phyloP scores from a whole-genome alignment of 1,139 yeast genomes.

The Groenewaldozyma auringiensis region DNA sequence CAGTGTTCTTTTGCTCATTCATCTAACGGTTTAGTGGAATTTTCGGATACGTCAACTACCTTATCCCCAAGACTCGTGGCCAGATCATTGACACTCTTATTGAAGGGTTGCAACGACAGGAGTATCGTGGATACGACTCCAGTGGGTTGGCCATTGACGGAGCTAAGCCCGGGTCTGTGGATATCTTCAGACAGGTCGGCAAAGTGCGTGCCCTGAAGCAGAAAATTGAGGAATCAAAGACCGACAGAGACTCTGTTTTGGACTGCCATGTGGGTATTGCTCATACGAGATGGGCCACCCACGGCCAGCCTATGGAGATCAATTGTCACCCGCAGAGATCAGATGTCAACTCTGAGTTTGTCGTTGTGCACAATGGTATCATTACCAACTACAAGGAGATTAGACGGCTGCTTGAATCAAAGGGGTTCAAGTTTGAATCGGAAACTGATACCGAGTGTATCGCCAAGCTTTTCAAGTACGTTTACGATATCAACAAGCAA shows the following conservation, averaged over 20 bases:
- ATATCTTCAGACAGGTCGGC: slow-evolving; percentile 79
- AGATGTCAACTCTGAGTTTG: slow-evolving; percentile 73
- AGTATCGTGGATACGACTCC: slow-evolving; percentile 97
- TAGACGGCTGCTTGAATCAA: slow-evolving; percentile 67
- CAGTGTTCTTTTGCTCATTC: too few species aligned
- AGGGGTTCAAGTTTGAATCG: slow-evolving; percentile 78
- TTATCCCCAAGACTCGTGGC: slow-evolving; percentile 86
- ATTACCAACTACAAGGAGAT: slow-evolving; percentile 91
- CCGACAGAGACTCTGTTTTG: slow-evolving; percentile 55
- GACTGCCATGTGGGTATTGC: slow-evolving; percentile 94
- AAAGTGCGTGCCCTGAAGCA: slow-evolving; percentile 79
- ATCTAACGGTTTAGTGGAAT: slow-evolving; percentile 82
- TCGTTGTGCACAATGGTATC: slow-evolving; percentile 96
- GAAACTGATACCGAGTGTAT: slow-evolving; percentile 98
- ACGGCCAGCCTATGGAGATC: slow-evolving; percentile 78
- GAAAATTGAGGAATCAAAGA: slow-evolving; percentile 44
- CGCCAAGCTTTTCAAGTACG: slow-evolving; percentile 88
- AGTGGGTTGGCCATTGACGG: slow-evolving; percentile 96
- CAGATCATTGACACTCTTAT: slow-evolving; percentile 83
- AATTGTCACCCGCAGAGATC: slow-evolving; percentile 98
- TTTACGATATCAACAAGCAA: slow-evolving; percentile 75
- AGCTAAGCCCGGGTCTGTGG: slow-evolving; percentile 43
- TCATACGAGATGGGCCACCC: slow-evolving; percentile 99
- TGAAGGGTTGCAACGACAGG: slow-evolving; percentile 88
- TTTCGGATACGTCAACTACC: slow-evolving; percentile 94